Percentiles rank a stretch among this genome's conserved stretches.
These are phyloP conservation scores for Coemansia sp. DNA, from an alignment of 192 early-diverging fungal genomes.

Conservation along the genomic window DNA sequence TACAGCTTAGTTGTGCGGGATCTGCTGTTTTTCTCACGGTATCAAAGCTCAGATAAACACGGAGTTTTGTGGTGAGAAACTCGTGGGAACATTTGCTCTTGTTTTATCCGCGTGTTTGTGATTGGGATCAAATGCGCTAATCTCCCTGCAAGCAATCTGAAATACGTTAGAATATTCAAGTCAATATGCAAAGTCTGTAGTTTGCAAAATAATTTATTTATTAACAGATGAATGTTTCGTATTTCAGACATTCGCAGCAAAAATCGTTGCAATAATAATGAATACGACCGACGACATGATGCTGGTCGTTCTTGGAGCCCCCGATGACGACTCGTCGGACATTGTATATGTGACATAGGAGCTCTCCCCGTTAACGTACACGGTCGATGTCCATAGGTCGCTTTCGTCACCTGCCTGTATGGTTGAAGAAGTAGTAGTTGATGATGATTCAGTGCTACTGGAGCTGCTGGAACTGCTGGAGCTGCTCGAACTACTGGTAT, in stretches of 20 bases:
- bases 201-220: too few relatives aligned
- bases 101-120: too few relatives aligned
- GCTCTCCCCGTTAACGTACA: not conserved
- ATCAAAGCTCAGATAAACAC: too few relatives aligned
- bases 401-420: not conserved
- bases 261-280: not conserved
- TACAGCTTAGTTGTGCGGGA: too few relatives aligned
- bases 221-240: not conserved
- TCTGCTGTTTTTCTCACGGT: too few relatives aligned
- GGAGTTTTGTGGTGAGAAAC: too few relatives aligned
- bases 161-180: too few relatives aligned
- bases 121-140: too few relatives aligned
- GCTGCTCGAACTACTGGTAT: not conserved
- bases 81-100: too few relatives aligned
- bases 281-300: not conserved
- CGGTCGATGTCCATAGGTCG: not conserved
- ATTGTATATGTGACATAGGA: not conserved
- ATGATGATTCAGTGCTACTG: not conserved
- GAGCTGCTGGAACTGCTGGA: not conserved
- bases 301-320: not conserved
- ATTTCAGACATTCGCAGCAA: not conserved
- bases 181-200: too few relatives aligned
- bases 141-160: too few relatives aligned
- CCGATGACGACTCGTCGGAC: not conserved
- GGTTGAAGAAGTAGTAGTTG: not conserved